Base-by-base conservation (phyloP, 2,329 filamentous ascomycete genomes). In the Sclerotiophoma versabilis region DNA sequence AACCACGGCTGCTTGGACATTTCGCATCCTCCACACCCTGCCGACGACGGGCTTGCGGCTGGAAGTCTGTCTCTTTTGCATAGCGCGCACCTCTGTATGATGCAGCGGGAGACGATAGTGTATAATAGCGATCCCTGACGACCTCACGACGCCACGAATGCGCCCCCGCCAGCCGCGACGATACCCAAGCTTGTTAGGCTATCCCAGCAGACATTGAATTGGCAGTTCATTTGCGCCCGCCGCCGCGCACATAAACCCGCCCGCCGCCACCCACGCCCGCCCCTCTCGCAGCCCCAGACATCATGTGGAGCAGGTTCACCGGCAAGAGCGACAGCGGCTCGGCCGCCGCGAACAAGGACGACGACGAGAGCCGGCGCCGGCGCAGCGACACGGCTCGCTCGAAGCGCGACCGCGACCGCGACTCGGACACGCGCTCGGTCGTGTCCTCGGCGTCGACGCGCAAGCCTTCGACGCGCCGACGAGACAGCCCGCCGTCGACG, bases 271-370 rank as follows among this genome's bases (percentile, higher is more conserved):
- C 54, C 56, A 53, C 52, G 62, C 29, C 46, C 62, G 42, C 43
- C 59, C 53, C 45, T 23, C 56, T 36, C 55, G 32, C 56, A 22
- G 48, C 23, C 43, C 49, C 42, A 23, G 39, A 38, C 61, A 67
- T 15, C 63, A 76, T 76, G 74, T 76, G 74, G 74, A 75, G 59
- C 59, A 71, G 65, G 41, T 54, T 74, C 48, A 74, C 70, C 6
- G 72, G 73, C 57, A 75, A 73, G 58, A 71, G 68, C 66, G 71
- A 74, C 56, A 60, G 62, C 53, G 54, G 50, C 58, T 70, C 74
- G 44, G 65, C 69, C 17, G 65, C 69, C 17, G 59, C 58, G 9
- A 62, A 57, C 43, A 56, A 54, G 48, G 54, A 60, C 38, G 69
- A 71, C 42, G 67, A 73, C 56, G 67, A 70, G 11, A 59, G 64